Evolutionary conservation across 2,329 filamentous ascomycete genomes (phyloP).

Genomic region (Leptosphaerulina australis): DNA sequence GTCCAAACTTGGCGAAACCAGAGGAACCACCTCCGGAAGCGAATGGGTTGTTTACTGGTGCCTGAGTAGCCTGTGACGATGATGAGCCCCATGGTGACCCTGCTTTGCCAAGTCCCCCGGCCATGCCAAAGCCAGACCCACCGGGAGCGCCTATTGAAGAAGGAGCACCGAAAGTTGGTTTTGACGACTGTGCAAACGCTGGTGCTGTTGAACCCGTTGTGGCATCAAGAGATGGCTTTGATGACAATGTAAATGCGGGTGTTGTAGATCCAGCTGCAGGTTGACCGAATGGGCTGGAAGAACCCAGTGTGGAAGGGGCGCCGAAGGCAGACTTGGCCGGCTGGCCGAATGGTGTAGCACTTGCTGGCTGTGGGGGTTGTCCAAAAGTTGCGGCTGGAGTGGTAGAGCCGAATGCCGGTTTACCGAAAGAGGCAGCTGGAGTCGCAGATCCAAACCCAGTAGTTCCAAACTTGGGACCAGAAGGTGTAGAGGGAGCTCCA

Average conservation of each 20-base stretch:
- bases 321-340: constrained; percentile 36
- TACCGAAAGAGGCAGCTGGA: constrained; percentile 6
- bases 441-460: constrained; percentile 18
- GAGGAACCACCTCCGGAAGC: constrained; percentile 27
- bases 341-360: constrained; percentile 23
- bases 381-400: constrained; percentile 21
- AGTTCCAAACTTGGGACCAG: constrained; percentile 31
- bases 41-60: constrained; percentile 45
- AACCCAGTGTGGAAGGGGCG: constrained; percentile 27
- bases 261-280: constrained; percentile 27
- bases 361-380: constrained; percentile 17
- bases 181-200: constrained; percentile 17
- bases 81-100: constrained; percentile 33
- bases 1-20: constrained; percentile 45
- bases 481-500: constrained; percentile 29
- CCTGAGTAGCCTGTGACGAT: constrained; percentile 25
- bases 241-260: constrained; percentile 37
- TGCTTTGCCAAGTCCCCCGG: constrained; percentile 27
- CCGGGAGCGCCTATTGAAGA: constrained; percentile 28
- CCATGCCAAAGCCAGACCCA: constrained; percentile 37
- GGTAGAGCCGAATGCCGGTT: constrained; percentile 10
- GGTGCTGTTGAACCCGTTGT: constrained; percentile 15
- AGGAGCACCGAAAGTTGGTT: constrained; percentile 26
- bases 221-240: constrained; percentile 19
- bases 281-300: constrained; percentile 30